These are phyloP conservation scores for Phoma sp. DNA, from an alignment of 2,329 filamentous ascomycete genomes.

Conservation along the genomic window DNA sequence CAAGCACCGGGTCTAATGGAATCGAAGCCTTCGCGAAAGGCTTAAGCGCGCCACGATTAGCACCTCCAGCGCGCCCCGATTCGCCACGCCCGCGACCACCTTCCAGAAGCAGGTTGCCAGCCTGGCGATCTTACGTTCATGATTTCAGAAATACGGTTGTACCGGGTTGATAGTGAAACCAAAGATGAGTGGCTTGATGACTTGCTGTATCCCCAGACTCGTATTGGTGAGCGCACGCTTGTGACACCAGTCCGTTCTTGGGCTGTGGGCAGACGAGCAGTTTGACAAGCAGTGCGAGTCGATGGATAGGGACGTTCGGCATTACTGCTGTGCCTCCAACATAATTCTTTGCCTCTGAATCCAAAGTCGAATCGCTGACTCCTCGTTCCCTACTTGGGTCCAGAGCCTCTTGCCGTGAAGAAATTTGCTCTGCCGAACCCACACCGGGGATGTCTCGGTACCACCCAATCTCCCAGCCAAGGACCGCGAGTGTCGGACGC, in stretches of 20 bases:
- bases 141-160: constrained; percentile 16
- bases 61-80: constrained; percentile 1
- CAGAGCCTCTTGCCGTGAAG: constrained; percentile 12
- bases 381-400: background rate
- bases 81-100: constrained; percentile 27
- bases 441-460: constrained; percentile 12
- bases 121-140: constrained; percentile 31
- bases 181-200: constrained; percentile 11
- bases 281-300: background rate
- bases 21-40: constrained; percentile 36
- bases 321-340: background rate
- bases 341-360: constrained; percentile 3
- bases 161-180: constrained; percentile 18
- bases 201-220: constrained; percentile 9
- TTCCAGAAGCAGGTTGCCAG: constrained; percentile 27
- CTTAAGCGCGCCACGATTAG: constrained; percentile 29
- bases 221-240: constrained; percentile 8
- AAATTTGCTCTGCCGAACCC: constrained; percentile 17
- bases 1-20: constrained; percentile 28
- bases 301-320: constrained; percentile 9
- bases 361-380: constrained; percentile 1
- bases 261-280: constrained; percentile 7
- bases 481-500: constrained; percentile 10
- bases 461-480: constrained; percentile 9
- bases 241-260: constrained; percentile 6